phyloP scores from a whole-genome alignment of 106 monocot genomes.

The Xerophyta viscosa region DNA sequence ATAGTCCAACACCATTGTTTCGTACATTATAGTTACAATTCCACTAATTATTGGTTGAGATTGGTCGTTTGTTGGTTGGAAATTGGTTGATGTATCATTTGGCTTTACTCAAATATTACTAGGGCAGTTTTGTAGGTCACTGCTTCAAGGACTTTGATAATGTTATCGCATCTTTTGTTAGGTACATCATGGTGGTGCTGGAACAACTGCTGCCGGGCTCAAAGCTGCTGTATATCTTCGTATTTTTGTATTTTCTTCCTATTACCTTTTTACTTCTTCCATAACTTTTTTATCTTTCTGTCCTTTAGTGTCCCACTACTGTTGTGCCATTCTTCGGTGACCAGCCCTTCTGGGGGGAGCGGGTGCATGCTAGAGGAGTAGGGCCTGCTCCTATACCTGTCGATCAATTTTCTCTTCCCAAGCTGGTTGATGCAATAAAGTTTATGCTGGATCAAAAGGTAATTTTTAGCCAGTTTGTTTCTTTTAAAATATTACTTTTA shows the following conservation, averaged over 20 bases:
- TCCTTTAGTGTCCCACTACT: conserved; percentile 78
- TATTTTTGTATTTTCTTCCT: not conserved
- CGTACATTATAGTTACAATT: no score
- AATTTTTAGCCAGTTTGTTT: not conserved
- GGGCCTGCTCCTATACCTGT: conserved; percentile 85
- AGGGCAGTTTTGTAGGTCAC: not conserved
- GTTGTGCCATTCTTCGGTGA: conserved; percentile 96
- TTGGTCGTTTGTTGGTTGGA: no score
- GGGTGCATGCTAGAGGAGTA: conserved; percentile 73
- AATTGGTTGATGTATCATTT: no score
- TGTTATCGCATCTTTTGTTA: conserved; percentile 7
- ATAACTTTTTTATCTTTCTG: not conserved
- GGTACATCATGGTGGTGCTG: conserved; percentile 99
- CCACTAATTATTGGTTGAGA: no score
- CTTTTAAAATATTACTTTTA: no score
- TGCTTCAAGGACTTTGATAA: no score
- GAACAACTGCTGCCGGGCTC: conserved; percentile 93
- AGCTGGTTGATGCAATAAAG: conserved; percentile 59
- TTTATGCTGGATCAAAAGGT: conserved; percentile 74
- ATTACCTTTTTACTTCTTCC: not conserved
- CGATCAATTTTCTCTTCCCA: conserved; percentile 57
- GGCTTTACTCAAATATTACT: not conserved
- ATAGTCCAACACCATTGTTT: no score
- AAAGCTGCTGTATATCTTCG: conserved; percentile 62
- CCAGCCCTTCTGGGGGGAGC: conserved; percentile 91